These are phyloP conservation scores for Amniculicola lignicola DNA, from an alignment of 495 filamentous ascomycete species.

Conservation along the genomic window DNA sequence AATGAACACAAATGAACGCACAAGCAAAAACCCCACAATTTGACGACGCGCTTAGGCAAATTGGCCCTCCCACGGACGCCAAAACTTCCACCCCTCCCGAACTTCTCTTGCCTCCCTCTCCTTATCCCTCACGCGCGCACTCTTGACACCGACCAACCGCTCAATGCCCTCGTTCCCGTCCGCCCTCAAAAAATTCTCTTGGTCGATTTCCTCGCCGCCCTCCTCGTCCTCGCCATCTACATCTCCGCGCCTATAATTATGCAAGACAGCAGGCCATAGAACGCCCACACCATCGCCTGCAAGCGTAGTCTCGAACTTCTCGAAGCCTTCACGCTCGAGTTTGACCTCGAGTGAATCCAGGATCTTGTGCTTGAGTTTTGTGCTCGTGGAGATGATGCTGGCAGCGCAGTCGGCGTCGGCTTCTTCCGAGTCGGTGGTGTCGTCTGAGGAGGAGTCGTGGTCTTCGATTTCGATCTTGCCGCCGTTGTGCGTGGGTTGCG, in stretches of 20 bases:
- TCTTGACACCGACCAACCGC: slow-evolving; percentile 52
- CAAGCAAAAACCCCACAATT: too few relatives aligned
- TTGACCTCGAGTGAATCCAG: slow-evolving; percentile 60
- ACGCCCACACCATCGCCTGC: slow-evolving; percentile 92
- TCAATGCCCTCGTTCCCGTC: slow-evolving; percentile 79
- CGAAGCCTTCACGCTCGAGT: slow-evolving; percentile 72
- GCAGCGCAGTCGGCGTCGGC: slow-evolving; percentile 9
- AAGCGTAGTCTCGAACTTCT: slow-evolving; percentile 79
- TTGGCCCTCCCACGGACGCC: slow-evolving; percentile 21
- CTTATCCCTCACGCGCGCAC: slow-evolving; percentile 50
- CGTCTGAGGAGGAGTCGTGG: slow-evolving; percentile 15
- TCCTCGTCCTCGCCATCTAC: slow-evolving; percentile 66
- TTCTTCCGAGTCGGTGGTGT: background rate
- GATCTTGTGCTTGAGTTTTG: slow-evolving; percentile 32
- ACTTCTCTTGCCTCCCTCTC: slow-evolving; percentile 65
- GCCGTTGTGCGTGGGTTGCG: slow-evolving; percentile 18
- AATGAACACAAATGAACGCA: too few relatives aligned
- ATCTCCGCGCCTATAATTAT: too few relatives aligned
- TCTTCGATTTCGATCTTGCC: slow-evolving; percentile 3
- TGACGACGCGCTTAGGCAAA: background rate
- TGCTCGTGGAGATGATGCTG: slow-evolving; percentile 21
- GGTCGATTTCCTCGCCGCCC: slow-evolving; percentile 86
- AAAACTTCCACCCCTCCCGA: slow-evolving; percentile 89
- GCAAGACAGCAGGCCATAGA: slow-evolving; percentile 81
- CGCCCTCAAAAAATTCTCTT: slow-evolving; percentile 83